phyloP scores from a whole-genome alignment of 1,139 yeast genomes.

The Geotrichum citri-aurantii region DNA sequence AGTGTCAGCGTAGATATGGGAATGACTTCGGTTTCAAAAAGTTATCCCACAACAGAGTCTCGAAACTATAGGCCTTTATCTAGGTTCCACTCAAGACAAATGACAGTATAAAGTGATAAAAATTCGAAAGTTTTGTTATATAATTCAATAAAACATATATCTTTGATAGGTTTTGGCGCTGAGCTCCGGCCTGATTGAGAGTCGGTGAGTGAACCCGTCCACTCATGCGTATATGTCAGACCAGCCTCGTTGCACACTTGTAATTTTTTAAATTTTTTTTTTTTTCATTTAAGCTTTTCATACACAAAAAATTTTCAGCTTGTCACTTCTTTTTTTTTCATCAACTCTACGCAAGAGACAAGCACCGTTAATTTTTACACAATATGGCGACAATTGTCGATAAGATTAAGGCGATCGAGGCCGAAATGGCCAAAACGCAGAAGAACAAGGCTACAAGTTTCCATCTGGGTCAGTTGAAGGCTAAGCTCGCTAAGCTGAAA shows the following conservation, averaged over 20 bases:
- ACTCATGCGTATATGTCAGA: background rate
- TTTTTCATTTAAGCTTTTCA: background rate
- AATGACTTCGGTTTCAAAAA: background rate
- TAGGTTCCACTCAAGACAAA: too few species aligned
- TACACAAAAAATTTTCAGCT: background rate
- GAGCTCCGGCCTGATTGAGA: too few species aligned
- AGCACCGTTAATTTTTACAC: background rate
- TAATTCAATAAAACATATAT: too few species aligned
- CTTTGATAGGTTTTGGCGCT: too few species aligned
- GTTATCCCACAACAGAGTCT: background rate
- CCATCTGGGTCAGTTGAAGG: conserved; percentile 95
- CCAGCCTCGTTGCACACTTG: too few species aligned
- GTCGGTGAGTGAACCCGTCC: background rate
- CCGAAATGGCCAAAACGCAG: conserved; percentile 92
- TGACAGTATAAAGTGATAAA: background rate
- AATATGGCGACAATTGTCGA: conserved; percentile 18
- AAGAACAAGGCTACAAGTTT: conserved; percentile 93
- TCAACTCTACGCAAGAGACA: background rate
- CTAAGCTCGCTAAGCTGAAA: conserved; percentile 89
- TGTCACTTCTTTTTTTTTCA: background rate
- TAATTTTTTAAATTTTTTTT: too few species aligned
- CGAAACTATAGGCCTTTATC: background rate
- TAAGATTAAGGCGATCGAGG: conserved; percentile 64
- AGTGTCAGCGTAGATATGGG: conserved; percentile 1
- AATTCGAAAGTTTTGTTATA: too few species aligned